Base-by-base conservation (phyloP, 2,329 filamentous ascomycete genomes). In the Beauveria rudraprayagi region DNA sequence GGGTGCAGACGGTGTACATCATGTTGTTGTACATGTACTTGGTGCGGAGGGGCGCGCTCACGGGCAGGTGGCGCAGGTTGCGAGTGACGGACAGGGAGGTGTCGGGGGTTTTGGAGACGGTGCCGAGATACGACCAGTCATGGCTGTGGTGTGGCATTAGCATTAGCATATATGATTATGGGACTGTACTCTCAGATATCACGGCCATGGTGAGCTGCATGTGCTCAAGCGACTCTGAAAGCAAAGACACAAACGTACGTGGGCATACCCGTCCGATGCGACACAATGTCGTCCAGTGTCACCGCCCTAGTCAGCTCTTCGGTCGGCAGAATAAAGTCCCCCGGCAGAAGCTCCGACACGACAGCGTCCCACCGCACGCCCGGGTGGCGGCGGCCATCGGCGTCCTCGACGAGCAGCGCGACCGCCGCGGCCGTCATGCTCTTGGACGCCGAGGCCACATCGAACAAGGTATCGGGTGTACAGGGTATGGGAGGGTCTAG, bases 1-100 rank as follows among this genome's bases (percentile, higher is more conserved):
- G 57, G 1, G 65, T 63, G 3, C 66, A 65, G 3, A 61, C 69
- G 1, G 68, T 70, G 52, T 66, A 71, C 69, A 71, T 70, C 63
- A 69, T 66, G 50, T 69, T 71, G 60, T 63, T 66, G 61, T 70
- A 70, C 17, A 67, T 62, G 57, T 66, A 68, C 53, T 63, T 64
- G 19, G 63, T 62, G 6, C 69, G 66, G 0, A 67, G 56, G 0
- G 69, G 69, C 6, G 66, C 66, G 5, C 63, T 64, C 2, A 66
- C 41, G 3, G 61, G 51, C n/a, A 71, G 62, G 53, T 70, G 70
- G 14, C 69, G 65, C 40, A 71, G 54, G 28, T 70, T 71, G 17
- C 69, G 56, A 5, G 67, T 69, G 14, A 71, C 56, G 2, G 68
- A 70, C 8, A 59, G 55, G 3, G 68, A 62, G 28, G 63, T 57